Percentiles rank a stretch among this genome's conserved stretches.
Evolutionary conservation across 805 yeast genomes (phyloP).

Genomic region (Aciculoconidium aculeatum): DNA sequence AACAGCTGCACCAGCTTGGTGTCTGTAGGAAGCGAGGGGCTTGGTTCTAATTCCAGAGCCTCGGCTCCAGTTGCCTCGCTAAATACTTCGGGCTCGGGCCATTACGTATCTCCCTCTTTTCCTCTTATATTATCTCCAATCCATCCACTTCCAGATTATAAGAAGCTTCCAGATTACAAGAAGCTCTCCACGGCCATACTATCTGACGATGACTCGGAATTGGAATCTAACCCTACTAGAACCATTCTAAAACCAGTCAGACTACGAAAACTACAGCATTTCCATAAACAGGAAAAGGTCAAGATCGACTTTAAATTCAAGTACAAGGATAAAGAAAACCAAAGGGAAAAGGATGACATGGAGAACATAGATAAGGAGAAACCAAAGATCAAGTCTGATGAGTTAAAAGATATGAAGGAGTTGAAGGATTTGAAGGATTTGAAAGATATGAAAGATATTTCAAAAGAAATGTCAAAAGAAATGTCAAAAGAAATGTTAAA

Average conservation of each 20-base stretch:
- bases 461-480: too few relatives aligned
- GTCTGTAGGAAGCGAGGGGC: too few relatives aligned
- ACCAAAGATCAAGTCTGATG: too few relatives aligned
- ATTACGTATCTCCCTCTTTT: too few relatives aligned
- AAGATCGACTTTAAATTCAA: slow-evolving; percentile 22
- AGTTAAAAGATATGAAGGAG: too few relatives aligned
- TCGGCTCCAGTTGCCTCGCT: not conserved
- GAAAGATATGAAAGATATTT: too few relatives aligned
- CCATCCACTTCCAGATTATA: too few relatives aligned
- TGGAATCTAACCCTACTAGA: slow-evolving; percentile 14
- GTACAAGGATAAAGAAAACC: slow-evolving; percentile 3
- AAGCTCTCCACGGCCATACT: slow-evolving; percentile 17
- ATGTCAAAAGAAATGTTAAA: too few relatives aligned
- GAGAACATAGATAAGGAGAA: too few relatives aligned
- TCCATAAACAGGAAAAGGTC: slow-evolving; percentile 4
- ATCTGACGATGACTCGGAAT: slow-evolving; percentile 35
- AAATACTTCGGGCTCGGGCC: not conserved
- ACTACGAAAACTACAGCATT: slow-evolving; percentile 5
- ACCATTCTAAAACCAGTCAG: slow-evolving; percentile 14
- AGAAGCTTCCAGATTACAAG: too few relatives aligned
- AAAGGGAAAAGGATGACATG: slow-evolving; percentile 4
- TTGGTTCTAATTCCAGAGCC: slow-evolving; percentile 1
- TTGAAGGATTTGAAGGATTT: too few relatives aligned
- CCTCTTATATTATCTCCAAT: too few relatives aligned
- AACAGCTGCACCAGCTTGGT: slow-evolving; percentile 24